A percentile compares a stretch with the other conserved stretches of the same genome.
These are phyloP conservation scores for Phytophthora multivora DNA, from an alignment of 352 stramenopile species.

Conservation along the genomic window DNA sequence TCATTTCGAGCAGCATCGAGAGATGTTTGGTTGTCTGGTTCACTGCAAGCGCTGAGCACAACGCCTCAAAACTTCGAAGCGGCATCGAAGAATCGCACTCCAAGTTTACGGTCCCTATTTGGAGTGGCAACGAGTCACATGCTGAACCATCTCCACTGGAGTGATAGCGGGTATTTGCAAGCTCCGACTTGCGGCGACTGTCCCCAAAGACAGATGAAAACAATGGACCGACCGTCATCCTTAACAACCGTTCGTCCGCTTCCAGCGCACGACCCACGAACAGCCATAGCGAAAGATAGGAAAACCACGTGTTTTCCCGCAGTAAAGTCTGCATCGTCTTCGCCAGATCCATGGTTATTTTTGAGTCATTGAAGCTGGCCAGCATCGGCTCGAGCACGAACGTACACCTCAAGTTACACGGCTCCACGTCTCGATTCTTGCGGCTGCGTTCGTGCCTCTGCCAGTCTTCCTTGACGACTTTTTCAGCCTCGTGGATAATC, in stretches of 20 bases:
- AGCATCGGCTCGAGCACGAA: slow-evolving; percentile 23
- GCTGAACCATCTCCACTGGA: no score
- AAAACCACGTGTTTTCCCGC: slow-evolving; percentile 7
- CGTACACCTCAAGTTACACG: slow-evolving; percentile 11
- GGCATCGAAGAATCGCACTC: no score
- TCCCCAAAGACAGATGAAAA: no score
- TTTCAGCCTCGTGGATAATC: slow-evolving; percentile 4
- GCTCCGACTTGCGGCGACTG: no score
- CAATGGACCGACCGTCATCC: no score
- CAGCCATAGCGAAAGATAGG: neutral
- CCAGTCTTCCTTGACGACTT: slow-evolving; percentile 8
- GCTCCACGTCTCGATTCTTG: neutral
- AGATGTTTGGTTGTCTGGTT: slow-evolving; percentile 8
- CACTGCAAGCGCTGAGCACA: slow-evolving; percentile 4
- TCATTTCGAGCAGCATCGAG: neutral
- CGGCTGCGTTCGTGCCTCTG: neutral
- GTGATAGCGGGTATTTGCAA: no score
- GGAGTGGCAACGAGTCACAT: no score
- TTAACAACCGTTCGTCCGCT: no score
- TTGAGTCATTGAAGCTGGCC: slow-evolving; percentile 8
- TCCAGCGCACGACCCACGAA: no score
- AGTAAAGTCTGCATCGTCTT: slow-evolving; percentile 5
- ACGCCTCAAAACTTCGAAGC: no score
- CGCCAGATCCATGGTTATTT: neutral
- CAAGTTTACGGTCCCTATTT: no score